Evolutionary conservation across 495 filamentous ascomycete species (phyloP), one percentile per base, ranked within the genome.

Genomic region (Aspergillus ostianus): DNA sequence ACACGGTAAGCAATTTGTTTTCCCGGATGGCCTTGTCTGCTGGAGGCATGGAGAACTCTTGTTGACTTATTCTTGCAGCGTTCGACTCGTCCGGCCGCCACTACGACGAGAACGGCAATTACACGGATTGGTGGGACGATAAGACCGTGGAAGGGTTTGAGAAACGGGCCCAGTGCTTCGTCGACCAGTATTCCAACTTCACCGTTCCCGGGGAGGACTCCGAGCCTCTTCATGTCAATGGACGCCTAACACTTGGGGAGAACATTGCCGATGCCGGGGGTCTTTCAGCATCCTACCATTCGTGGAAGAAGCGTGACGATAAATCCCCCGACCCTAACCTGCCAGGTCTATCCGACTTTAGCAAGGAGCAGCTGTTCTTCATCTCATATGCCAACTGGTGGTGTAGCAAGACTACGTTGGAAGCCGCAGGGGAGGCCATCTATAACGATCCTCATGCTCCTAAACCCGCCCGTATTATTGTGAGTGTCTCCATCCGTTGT

Each of bases 191-290:
- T 68, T 75, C 71, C 48, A 76, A 87, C 10, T 90, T 82, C 62
- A 84, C 83, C 2, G 82, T 90, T 12, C 73, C 78, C 10, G 82
- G 80, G 0, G 69, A 72, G 7, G 74, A 83, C 26, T 82, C 77
- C 29, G 78, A 85, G 61, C 73, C 80, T 6, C 75, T 86, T 1
- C 84, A 90, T 65, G 85, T 90, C 56, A 90, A 89, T 59, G 89
- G 88, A 36, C 73, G 72, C 19, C 72, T 87, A 26, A 91, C 89
- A 0, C 76, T 90, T 4, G 87, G 86, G 19, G 89, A 92, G 76
- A 91, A 91, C 65, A 88, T 91, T 53, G 87, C 88, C 4, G 89
- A 92, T 68, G 87, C 88, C 2, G 89, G 88, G 32, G 89, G 89
- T 6, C 64, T 92, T 19, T 75, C 78, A 27, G 86, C 86, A 2